A percentile compares a stretch with the other conserved stretches of the same genome.
Conservation (phyloP, 768 basidiomycete species). For the Russula virescens region DNA sequence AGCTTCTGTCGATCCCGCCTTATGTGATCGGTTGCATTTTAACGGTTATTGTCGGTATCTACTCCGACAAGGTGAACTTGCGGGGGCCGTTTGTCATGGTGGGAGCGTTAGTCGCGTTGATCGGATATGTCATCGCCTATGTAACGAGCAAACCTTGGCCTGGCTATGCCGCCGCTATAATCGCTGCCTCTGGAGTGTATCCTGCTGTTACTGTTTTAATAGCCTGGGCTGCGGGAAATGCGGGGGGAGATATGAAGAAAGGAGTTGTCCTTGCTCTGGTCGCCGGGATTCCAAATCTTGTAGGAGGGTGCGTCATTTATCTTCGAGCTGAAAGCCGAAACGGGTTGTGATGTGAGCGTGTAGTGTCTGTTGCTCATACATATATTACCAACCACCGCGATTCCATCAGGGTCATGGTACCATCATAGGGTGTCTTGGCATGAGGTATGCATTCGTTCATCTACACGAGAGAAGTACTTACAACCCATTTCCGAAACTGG, state of each 20-base stretch:
- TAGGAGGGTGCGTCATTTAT: constrained; percentile 35
- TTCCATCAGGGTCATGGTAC: constrained; percentile 38
- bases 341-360: not conserved
- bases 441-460: constrained; percentile 15
- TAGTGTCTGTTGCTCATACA: constrained; percentile 40
- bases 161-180: constrained; percentile 45
- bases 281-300: constrained; percentile 50
- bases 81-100: constrained; percentile 48
- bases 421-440: constrained; percentile 33
- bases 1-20: constrained; percentile 37
- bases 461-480: too few relatives aligned
- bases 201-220: constrained; percentile 45
- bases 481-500: not conserved
- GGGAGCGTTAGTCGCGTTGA: constrained; percentile 38
- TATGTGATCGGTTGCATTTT: constrained; percentile 31
- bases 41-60: constrained; percentile 30
- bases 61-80: constrained; percentile 34
- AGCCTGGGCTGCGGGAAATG: constrained; percentile 52
- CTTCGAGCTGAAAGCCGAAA: constrained; percentile 7
- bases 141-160: constrained; percentile 27
- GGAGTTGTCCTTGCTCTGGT: constrained; percentile 50
- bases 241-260: constrained; percentile 50
- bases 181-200: constrained; percentile 49
- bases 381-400: constrained; percentile 37
- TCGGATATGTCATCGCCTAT: constrained; percentile 49